Evolutionary conservation across 306 rosid species (phyloP), one percentile per base, ranked within the genome.

Genomic region (Rubus parviflorus): DNA sequence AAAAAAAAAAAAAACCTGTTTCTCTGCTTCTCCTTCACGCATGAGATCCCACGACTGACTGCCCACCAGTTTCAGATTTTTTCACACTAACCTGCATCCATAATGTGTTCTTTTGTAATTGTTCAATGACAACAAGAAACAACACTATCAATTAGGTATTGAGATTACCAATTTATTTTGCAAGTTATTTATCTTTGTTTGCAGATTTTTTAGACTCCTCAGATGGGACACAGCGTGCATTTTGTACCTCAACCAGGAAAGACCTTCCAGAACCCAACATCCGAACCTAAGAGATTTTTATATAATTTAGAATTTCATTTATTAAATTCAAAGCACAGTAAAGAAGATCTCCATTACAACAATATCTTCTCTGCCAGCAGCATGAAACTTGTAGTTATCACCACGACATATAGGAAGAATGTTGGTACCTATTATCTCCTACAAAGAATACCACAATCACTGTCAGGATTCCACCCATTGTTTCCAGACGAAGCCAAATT

Each of bases 191-290:
- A 95, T 92, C 81, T 65, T 76, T 73, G 74, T 83, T 83, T 90
- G 90, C 49, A 92, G 72, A 82, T 85, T 74, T 68, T 88, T 83
- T 43, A 74, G 61, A 75, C 65, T 81, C 84, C 62, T 90, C 88
- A 62, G 89, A 83, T 30, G 97, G 97, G 69, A 89, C 46, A 60
- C 4, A 75, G 37, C 92, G 88, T 5, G 90, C 83, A 47, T 92
- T 95, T 81, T 87, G 95, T 88, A 94, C 86, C 89, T 94, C 98
- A 78, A 94, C 82, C 73, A 94, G 89, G 80, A 94, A 94, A 43
- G 97, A 97, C 86, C 97, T 91, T 70, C 98, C 98, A 42, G 92
- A 81, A 77, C 98, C 97, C 85, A 92, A 84, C 97, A 95, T 95
- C 17, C 97, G 91, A 8, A 95, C 98, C 98, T 95, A 68, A 80